Evolutionary conservation across 2,329 filamentous ascomycete species (phyloP), one percentile per base, ranked within the genome.

Genomic region (Huntiella decipiens): DNA sequence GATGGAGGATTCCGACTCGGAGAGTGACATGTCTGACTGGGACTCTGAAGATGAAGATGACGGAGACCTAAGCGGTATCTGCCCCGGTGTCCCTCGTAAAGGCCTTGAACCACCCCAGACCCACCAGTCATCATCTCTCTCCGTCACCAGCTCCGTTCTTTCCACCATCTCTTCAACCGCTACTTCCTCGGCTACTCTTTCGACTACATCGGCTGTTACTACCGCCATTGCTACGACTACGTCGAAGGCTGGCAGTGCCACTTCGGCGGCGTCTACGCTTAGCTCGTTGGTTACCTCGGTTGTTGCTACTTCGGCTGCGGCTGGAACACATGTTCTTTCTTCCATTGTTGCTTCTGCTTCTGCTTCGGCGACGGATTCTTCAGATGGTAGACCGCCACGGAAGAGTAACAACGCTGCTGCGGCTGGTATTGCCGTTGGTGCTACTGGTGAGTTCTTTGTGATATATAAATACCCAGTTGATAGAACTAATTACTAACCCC

Each of bases 391-490:
- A 13, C 44, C 13, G 35, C 44, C 12, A 22, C 38, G 38, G 35
- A 16, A 36, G 17, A 42, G 38, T 19, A 42, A 42, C 32, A 39
- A 31, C 17, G 34, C 44, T 16, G 15, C 47, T 17, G 47, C 44
- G 11, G 47, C 43, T 32, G 44, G 47, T 16, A 49, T 49, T 35
- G 47, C 47, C 5, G 47, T 46, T 35, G 47, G 47, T 33, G 36
- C 47, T 8, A 46, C 47, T 38, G 47, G 47, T 49, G 46, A 49
- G 47, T 44, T 32, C n/a, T 5, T 5, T 13, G 2, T 22, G 8
- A 28, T 17, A n/a, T 33, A 7, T 33, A 15, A 6, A 19, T 41
- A 6, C 4, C 15, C 12, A 36, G 15, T 4, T 43, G 13, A n/a
- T 17, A 19, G 4, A 32, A 10, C 12, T 16, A 38, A 36, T 43